Evolutionary conservation across 345 rosid species (phyloP).

Genomic region (Pistacia atlantica): DNA sequence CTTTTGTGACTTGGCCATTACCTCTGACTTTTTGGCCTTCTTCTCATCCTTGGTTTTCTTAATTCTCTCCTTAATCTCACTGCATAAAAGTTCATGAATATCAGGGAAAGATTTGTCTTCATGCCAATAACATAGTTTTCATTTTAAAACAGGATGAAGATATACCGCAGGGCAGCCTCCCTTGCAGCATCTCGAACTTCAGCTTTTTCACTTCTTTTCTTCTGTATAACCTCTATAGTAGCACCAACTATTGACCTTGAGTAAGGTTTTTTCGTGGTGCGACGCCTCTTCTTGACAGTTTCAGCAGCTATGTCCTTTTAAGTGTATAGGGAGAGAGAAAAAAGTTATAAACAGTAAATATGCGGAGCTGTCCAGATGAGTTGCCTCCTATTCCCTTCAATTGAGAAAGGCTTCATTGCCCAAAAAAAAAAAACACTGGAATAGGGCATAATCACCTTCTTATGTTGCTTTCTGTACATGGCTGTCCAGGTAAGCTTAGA

Average conservation of each 20-base stretch:
- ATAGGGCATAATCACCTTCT: slow-evolving; percentile 43
- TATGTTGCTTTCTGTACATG: slow-evolving; percentile 72
- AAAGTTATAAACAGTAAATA: slow-evolving; percentile 6
- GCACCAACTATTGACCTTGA: slow-evolving; percentile 79
- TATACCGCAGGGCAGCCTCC: slow-evolving; percentile 62
- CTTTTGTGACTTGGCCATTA: slow-evolving; percentile 58
- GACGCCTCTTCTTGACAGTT: slow-evolving; percentile 61
- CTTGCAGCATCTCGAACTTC: slow-evolving; percentile 72
- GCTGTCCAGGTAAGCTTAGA: slow-evolving; percentile 89
- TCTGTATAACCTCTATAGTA: slow-evolving; percentile 73
- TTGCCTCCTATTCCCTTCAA: no score
- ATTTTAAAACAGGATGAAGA: not conserved
- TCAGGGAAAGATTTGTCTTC: no score
- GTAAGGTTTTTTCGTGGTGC: slow-evolving; percentile 63
- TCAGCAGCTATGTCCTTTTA: slow-evolving; percentile 56
- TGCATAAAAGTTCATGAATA: slow-evolving; percentile 9
- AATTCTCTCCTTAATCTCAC: slow-evolving; percentile 84
- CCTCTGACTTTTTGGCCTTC: slow-evolving; percentile 80
- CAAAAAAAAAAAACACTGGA: no score
- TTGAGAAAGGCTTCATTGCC: not conserved
- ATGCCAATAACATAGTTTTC: no score
- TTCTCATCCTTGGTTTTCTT: slow-evolving; percentile 86
- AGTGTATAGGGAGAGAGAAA: no score
- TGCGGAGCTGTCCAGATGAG: no score
- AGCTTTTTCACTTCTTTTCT: slow-evolving; percentile 63